Evolutionary conservation across 345 rosid genomes (phyloP), one percentile per base, ranked within the genome.

Genomic region (Lepidium aucheri): DNA sequence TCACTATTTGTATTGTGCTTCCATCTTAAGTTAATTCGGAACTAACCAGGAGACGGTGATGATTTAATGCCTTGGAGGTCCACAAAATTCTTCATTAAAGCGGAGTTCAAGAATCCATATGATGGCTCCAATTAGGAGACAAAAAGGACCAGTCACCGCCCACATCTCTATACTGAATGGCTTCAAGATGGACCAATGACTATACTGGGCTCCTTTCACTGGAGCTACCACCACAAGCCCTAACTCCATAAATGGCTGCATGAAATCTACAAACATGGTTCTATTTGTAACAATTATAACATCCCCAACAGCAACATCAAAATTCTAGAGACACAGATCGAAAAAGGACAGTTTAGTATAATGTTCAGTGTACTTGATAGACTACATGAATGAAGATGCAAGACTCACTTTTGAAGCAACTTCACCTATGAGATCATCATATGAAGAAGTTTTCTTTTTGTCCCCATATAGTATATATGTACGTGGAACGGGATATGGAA

Each of bases 71-170:
- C 90, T 82, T 7, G 97, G 98, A 40, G 96, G 68, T 43, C 98
- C 97, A 0, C 96, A 94, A 71, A 93, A 93, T 35, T 93, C 98
- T 4, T 52, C 74, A 58, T 93, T 93, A 69, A 79, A 65, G 33
- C 96, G 86, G 56, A 90, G 98, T 74, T 93, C 98, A 16, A 93
- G 97, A 78, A 93, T 88, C 98, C 98, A 93, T 54, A 93, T 89
- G 18, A 90, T 92, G 36, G 86, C 85, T 73, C 98, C 97, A 50
- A 93, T 95, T 0, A 77, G 78, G 66, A 90, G 92, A 76, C 90
- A 93, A 77, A 86, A 82, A 41, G 65, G 82, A 10, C 77, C 96
- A 0, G 97, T 93, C 68, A 93, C 95, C 4, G 75, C 79, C 97
- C 98, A 93, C 98, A 93, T 93, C 58, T 79, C 79, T 22, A 76